phyloP scores from a whole-genome alignment of 176 grass and related monocot genomes.

The Aegilops tauschii region DNA sequence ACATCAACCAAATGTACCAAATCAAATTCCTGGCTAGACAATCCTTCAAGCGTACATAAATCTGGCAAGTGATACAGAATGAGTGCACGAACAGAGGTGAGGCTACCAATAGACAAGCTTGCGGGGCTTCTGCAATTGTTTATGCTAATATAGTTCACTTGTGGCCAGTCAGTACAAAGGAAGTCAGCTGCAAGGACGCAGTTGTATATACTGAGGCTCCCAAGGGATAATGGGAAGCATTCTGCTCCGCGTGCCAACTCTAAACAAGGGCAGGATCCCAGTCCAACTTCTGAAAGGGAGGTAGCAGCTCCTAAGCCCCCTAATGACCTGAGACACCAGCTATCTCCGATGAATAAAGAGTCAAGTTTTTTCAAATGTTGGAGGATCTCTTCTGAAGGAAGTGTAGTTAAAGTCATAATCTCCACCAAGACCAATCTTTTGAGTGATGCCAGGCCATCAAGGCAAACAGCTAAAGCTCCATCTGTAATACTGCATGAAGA shows the following conservation, averaged over 20 bases:
- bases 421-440: accelerated
- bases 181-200: neutral
- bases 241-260: neutral
- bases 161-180: neutral
- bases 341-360: accelerated
- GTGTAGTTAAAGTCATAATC: constrained; percentile 17
- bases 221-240: neutral
- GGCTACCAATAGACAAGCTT: neutral
- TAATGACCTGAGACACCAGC: constrained; percentile 24
- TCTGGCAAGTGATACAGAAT: too few species aligned
- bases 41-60: too few species aligned
- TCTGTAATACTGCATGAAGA: neutral
- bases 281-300: accelerated
- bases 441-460: neutral
- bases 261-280: neutral
- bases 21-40: too few species aligned
- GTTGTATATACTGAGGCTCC: accelerated
- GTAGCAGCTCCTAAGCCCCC: neutral
- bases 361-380: neutral
- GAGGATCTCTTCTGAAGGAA: constrained; percentile 8
- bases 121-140: neutral
- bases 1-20: too few species aligned
- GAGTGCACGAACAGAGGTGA: neutral
- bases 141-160: accelerated
- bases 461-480: neutral